Evolutionary conservation across 441 rosid genomes (phyloP).

Genomic region (Syzygium syzygioides): DNA sequence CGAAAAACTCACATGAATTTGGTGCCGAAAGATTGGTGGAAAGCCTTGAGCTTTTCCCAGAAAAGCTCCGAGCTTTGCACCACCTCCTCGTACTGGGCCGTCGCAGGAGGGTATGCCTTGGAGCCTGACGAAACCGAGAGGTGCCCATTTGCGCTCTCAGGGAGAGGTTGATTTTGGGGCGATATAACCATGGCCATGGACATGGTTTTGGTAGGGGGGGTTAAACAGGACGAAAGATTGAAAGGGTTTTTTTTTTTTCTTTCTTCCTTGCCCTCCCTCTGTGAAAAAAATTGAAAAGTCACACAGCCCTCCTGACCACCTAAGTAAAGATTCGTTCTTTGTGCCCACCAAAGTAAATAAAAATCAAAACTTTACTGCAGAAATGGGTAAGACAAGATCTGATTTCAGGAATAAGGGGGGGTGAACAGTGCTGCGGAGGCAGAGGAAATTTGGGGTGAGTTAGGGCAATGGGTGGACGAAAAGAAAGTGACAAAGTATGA

Average conservation of each 20-base stretch:
- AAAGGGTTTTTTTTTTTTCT: not conserved
- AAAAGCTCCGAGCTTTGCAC: conserved; percentile 56
- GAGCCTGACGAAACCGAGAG: conserved; percentile 12
- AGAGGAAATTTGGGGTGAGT: not conserved
- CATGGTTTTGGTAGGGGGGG: not conserved
- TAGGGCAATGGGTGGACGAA: not conserved
- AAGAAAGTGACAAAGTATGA: not conserved
- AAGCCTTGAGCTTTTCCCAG: conserved; percentile 59
- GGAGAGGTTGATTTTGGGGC: conserved; percentile 24
- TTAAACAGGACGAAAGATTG: not conserved
- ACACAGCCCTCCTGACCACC: not conserved
- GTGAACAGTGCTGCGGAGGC: not conserved
- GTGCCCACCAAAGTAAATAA: not conserved
- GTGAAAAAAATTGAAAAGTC: not conserved
- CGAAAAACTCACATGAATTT: conserved; percentile 43
- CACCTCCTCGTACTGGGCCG: conserved; percentile 51
- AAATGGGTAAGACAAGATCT: not conserved
- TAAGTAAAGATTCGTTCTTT: not conserved
- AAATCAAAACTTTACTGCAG: not conserved
- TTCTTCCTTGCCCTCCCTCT: not conserved
- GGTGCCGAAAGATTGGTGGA: conserved; percentile 35
- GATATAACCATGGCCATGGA: conserved; percentile 47
- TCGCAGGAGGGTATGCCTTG: conserved; percentile 32
- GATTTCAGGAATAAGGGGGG: not conserved
- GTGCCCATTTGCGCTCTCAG: conserved; percentile 34